Evolutionary conservation across 306 rosid genomes (phyloP).

Genomic region (Inga oerstediana): DNA sequence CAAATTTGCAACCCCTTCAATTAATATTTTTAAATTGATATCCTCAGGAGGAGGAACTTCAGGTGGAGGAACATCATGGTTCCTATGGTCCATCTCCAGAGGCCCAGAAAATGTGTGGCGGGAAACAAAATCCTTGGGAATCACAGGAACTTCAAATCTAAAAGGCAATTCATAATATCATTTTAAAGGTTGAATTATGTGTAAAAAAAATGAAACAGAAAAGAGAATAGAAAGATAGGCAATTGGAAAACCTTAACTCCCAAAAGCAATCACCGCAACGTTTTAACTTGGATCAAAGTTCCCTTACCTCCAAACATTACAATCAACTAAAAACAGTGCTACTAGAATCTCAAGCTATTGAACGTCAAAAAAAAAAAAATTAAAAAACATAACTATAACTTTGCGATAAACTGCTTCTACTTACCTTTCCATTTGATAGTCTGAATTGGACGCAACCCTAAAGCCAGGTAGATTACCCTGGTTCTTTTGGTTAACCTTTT

Average conservation of each 20-base stretch:
- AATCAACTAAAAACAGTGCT: conserved; percentile 18
- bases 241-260: conserved; percentile 8
- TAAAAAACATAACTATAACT: conserved; percentile 1
- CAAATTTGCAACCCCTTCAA: conserved; percentile 91
- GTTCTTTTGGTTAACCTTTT: conserved; percentile 53
- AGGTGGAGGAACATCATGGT: conserved; percentile 65
- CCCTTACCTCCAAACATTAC: conserved; percentile 4
- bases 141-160: conserved; percentile 84
- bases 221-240: conserved; percentile 25
- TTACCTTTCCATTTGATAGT: conserved; percentile 81
- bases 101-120: conserved; percentile 75
- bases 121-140: conserved; percentile 84
- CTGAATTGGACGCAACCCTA: conserved; percentile 74
- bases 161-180: conserved; percentile 38
- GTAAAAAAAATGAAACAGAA: conserved; percentile 9
- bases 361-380: conserved; percentile 13
- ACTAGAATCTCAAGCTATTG: conserved; percentile 27
- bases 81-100: conserved; percentile 61
- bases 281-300: conserved; percentile 20
- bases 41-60: conserved; percentile 84
- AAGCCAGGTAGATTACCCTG: conserved; percentile 73
- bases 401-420: conserved; percentile 22
- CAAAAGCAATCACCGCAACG: conserved; percentile 13
- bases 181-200: conserved; percentile 27
- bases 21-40: conserved; percentile 73